A percentile compares a stretch with the other conserved stretches of the same genome.
Conservation (phyloP, 2,329 filamentous ascomycete species). For the Coniella lustricola region DNA sequence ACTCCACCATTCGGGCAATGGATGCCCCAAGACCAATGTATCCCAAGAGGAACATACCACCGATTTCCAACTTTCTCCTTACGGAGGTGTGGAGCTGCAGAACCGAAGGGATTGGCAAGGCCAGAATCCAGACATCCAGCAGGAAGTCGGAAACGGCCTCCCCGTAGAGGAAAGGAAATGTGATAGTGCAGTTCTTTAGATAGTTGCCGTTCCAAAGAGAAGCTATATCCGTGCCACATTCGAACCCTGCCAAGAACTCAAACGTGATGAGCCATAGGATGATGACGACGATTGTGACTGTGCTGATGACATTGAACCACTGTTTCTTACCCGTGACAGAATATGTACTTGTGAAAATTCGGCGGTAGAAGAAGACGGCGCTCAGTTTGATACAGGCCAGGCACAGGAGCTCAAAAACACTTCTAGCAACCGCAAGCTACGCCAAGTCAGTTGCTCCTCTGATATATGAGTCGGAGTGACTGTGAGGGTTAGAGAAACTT, state of each 20-base stretch:
- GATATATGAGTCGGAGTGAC: too few relatives aligned
- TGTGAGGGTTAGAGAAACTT: not conserved
- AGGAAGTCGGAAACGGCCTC: slow-evolving; percentile 18
- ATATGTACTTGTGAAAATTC: slow-evolving; percentile 13
- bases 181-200: slow-evolving; percentile 18
- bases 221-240: slow-evolving; percentile 20
- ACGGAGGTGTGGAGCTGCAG: slow-evolving; percentile 6
- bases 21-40: slow-evolving; percentile 11
- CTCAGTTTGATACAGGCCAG: slow-evolving; percentile 18
- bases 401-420: slow-evolving; percentile 7
- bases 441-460: not conserved
- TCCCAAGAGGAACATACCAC: slow-evolving; percentile 15
- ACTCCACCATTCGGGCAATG: slow-evolving; percentile 7
- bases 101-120: slow-evolving; percentile 16
- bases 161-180: slow-evolving; percentile 17
- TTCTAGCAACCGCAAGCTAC: slow-evolving; percentile 11
- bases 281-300: slow-evolving; percentile 11
- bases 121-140: slow-evolving; percentile 18
- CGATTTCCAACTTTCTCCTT: slow-evolving; percentile 1
- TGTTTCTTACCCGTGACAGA: not conserved
- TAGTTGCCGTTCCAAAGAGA: slow-evolving; percentile 20
- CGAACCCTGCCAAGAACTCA: slow-evolving; percentile 18
- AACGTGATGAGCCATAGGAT: slow-evolving; percentile 17
- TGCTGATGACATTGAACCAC: slow-evolving; percentile 12
- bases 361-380: slow-evolving; percentile 19